These are phyloP conservation scores for Plasmopara muralis DNA, from an alignment of 352 stramenopile species.

Conservation along the genomic window DNA sequence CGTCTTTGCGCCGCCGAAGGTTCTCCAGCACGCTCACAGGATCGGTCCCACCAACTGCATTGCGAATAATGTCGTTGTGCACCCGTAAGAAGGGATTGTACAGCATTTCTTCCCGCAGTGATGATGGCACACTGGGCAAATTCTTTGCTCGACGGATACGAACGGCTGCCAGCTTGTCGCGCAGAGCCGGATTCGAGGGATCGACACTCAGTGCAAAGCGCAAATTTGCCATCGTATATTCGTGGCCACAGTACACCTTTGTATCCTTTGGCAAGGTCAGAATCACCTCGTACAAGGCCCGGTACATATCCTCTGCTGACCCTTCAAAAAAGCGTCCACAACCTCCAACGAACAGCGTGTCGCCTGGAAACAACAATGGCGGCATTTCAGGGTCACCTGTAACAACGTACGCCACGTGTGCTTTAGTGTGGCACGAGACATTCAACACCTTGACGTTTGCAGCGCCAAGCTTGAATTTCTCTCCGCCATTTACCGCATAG, in stretches of 20 bases:
- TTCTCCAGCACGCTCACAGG: conserved; percentile 77
- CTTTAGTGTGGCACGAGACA: conserved; percentile 80
- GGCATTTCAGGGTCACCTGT: conserved; percentile 68
- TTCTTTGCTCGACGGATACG: conserved; percentile 74
- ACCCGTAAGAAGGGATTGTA: conserved; percentile 85
- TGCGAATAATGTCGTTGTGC: conserved; percentile 77
- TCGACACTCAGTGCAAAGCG: conserved; percentile 91
- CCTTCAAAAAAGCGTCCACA: conserved; percentile 88
- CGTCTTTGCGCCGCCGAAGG: conserved; percentile 69
- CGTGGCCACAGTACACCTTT: conserved; percentile 85
- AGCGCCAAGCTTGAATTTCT: conserved; percentile 76
- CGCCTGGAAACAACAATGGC: conserved; percentile 78
- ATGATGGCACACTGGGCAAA: conserved; percentile 89
- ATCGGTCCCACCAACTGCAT: conserved; percentile 68
- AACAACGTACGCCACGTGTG: conserved; percentile 82
- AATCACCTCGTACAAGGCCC: conserved; percentile 81
- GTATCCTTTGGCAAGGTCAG: conserved; percentile 81
- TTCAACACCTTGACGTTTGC: conserved; percentile 68
- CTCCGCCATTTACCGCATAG: conserved; percentile 52
- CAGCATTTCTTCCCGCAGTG: conserved; percentile 79
- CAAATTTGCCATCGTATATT: conserved; percentile 92
- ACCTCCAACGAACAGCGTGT: conserved; percentile 83
- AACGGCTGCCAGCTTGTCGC: conserved; percentile 80
- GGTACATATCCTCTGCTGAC: conserved; percentile 85
- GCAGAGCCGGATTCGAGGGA: conserved; percentile 82